Evolutionary conservation across 176 grass and related monocot genomes (phyloP), one percentile per base, ranked within the genome.

Genomic region (Secale cereale): DNA sequence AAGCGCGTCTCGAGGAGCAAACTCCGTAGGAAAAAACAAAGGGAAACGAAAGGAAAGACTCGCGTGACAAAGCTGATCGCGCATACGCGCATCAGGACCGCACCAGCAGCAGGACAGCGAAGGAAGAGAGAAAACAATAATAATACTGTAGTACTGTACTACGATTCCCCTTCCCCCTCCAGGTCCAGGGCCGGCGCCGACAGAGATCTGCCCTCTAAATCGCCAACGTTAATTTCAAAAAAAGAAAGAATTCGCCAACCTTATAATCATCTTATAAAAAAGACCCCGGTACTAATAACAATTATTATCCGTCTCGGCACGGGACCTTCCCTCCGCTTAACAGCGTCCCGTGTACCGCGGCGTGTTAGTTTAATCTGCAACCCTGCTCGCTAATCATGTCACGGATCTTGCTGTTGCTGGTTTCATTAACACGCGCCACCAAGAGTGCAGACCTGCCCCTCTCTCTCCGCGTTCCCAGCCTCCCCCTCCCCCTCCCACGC

Each of bases 201-300:
- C 84, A 90, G 10, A 66, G 74, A 86, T 86, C 35, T 12, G 13
- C 40, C 40, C n/a, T 43, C 85, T 50, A 71, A 63, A 50, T 88
- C 63, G 16, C 46, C 79, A 83, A 59, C 27, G 22, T 10, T 88
- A 83, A n/a, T n/a, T n/a, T n/a, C n/a, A n/a, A n/a, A n/a, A n/a
- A n/a, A n/a, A n/a, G n/a, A n/a, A n/a, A n/a, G n/a, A n/a, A n/a
- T n/a, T n/a, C n/a, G n/a, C n/a, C n/a, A n/a, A n/a, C n/a, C n/a
- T n/a, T n/a, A n/a, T n/a, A n/a, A 78, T 71, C n/a, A 2, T 33
- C 5, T 29, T 40, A 40, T 45, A 31, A 16, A 64, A 64, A 65
- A 17, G 10, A 62, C 25, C 60, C 52, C 10, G 27, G 59, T 15
- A 65, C 2, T 16, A 41, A 41, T 41, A 41, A 41, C 39, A 41